These are phyloP conservation scores for Inga leiocalycina DNA, from an alignment of 306 rosid genomes.

Conservation along the genomic window DNA sequence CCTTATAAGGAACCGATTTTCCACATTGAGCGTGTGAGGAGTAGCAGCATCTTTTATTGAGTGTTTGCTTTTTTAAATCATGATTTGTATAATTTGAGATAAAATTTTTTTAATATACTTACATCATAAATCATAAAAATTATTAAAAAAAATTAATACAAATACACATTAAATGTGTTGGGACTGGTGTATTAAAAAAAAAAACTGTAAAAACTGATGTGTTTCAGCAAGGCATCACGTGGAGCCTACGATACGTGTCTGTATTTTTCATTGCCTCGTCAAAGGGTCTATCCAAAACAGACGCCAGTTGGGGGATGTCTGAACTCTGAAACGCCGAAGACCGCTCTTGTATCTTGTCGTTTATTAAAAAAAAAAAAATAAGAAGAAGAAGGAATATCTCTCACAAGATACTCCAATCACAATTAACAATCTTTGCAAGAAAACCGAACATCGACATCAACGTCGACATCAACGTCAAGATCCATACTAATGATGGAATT, in stretches of 20 bases:
- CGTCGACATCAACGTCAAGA: too few species aligned
- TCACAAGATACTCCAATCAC: too few species aligned
- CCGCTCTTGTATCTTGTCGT: neutral
- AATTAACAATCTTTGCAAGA: too few species aligned
- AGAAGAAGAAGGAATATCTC: too few species aligned
- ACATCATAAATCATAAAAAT: too few species aligned
- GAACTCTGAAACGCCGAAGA: neutral
- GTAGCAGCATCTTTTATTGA: neutral
- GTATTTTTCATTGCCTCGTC: neutral
- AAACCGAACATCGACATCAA: too few species aligned
- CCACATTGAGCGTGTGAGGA: neutral
- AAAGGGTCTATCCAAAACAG: neutral
- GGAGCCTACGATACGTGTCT: neutral
- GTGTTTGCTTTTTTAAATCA: too few species aligned
- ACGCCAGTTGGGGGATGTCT: neutral
- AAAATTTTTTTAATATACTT: too few species aligned
- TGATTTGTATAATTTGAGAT: too few species aligned
- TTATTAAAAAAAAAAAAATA: too few species aligned
- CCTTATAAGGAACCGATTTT: neutral
- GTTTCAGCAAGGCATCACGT: neutral
- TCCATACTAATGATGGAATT: neutral
- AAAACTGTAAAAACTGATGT: neutral
- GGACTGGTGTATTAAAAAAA: neutral
- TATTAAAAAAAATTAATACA: too few species aligned
- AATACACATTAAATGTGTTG: neutral